phyloP scores from a whole-genome alignment of 73 alveolate species.

The Symbiodinium natans region DNA sequence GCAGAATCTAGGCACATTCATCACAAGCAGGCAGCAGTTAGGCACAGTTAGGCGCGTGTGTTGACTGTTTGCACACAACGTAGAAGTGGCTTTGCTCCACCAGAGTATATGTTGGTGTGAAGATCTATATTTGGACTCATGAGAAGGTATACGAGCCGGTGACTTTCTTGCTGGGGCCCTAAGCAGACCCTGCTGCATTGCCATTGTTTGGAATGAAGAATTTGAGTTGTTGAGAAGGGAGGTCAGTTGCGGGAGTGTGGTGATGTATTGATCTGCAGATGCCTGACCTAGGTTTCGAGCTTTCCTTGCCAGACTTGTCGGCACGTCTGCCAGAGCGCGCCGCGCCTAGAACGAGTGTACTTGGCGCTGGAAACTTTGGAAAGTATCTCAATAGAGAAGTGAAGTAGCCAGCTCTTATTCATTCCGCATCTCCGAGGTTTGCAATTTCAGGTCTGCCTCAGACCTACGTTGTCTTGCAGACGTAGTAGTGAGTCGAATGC shows the following conservation, averaged over 20 bases:
- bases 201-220: background rate
- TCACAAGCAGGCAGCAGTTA: background rate
- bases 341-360: background rate
- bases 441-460: background rate
- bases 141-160: conserved; percentile 10
- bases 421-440: background rate
- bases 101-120: background rate
- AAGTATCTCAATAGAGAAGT: background rate
- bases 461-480: background rate
- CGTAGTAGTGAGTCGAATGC: too few species aligned
- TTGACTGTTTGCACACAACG: too few species aligned
- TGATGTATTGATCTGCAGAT: background rate
- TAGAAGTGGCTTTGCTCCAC: background rate
- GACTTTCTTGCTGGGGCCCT: background rate
- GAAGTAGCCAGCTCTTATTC: background rate
- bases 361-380: too few species aligned
- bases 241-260: background rate
- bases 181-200: background rate
- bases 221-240: background rate
- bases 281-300: background rate
- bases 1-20: too few species aligned
- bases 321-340: background rate
- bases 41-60: background rate
- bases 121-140: background rate
- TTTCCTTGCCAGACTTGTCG: background rate